phyloP scores from a whole-genome alignment of 1,284 basidiomycete genomes.

The Ganoderma resinaceum region DNA sequence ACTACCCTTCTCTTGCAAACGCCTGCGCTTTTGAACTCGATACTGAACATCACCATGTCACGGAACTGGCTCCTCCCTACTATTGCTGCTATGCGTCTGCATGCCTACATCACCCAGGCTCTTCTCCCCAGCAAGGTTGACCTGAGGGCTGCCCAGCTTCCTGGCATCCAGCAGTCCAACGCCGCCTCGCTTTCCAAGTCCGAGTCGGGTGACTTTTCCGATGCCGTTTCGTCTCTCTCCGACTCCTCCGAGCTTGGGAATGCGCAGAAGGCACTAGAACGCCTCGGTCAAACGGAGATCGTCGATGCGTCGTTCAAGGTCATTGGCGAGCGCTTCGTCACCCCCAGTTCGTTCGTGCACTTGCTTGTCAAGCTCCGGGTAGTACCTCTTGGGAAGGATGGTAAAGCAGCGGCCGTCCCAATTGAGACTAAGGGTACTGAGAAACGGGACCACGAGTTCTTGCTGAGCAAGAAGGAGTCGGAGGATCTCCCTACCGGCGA shows the following conservation, averaged over 20 bases:
- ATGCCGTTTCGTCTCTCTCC: conserved; percentile 48
- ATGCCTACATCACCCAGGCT: conserved; percentile 88
- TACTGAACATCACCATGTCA: conserved; percentile 85
- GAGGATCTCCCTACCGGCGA: conserved; percentile 58
- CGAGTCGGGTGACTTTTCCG: conserved; percentile 58
- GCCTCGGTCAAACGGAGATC: conserved; percentile 85
- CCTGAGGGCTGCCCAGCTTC: conserved; percentile 74
- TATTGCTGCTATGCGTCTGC: conserved; percentile 81
- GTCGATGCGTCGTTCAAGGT: conserved; percentile 92
- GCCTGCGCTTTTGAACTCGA: conserved; percentile 80
- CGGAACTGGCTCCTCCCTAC: conserved; percentile 94
- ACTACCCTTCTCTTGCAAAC: conserved; percentile 70
- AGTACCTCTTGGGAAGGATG: conserved; percentile 54
- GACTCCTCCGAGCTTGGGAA: conserved; percentile 62
- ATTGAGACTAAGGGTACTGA: conserved; percentile 58
- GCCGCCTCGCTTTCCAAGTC: conserved; percentile 55
- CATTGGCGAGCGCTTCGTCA: conserved; percentile 89
- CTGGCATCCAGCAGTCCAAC: conserved; percentile 67
- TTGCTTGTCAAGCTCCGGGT: conserved; percentile 86
- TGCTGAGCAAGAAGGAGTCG: conserved; percentile 65
- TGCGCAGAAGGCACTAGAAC: conserved; percentile 72
- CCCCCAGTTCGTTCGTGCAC: conserved; percentile 90
- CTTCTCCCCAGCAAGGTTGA: conserved; percentile 63
- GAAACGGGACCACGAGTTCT: conserved; percentile 71
- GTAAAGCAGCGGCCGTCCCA: conserved; percentile 14